Conservation (phyloP, 1,139 yeast species). For the Suhomyces guaymorum region DNA sequence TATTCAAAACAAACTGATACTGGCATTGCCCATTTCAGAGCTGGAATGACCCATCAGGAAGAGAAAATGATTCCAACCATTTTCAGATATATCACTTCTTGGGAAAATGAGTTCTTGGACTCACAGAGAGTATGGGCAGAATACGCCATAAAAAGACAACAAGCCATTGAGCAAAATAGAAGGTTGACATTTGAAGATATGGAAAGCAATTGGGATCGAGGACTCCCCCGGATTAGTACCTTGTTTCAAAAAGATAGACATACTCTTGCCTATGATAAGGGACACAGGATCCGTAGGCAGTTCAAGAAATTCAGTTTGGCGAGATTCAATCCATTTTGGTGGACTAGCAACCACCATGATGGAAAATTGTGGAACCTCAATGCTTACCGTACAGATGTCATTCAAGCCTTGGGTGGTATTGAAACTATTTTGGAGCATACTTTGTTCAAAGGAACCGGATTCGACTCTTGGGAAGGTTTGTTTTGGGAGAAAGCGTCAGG, state of each 20-base stretch:
- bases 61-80: constrained; percentile 88
- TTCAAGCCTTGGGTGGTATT: constrained; percentile 96
- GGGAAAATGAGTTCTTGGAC: constrained; percentile 96
- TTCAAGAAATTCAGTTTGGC: constrained; percentile 74
- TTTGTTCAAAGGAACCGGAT: constrained; percentile 93
- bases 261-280: constrained; percentile 92
- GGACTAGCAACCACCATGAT: constrained; percentile 92
- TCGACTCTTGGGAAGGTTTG: constrained; percentile 97
- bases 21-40: constrained; percentile 90
- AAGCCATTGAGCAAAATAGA: constrained; percentile 83
- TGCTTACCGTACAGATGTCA: constrained; percentile 92
- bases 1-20: constrained; percentile 95
- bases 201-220: constrained; percentile 95
- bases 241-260: constrained; percentile 94
- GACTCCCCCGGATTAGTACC: constrained; percentile 93
- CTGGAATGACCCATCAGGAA: constrained; percentile 87
- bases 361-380: constrained; percentile 95
- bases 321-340: constrained; percentile 89
- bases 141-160: constrained; percentile 85
- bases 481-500: constrained; percentile 99
- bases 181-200: constrained; percentile 89
- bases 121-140: constrained; percentile 98
- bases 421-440: constrained; percentile 96
- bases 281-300: constrained; percentile 80
- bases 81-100: constrained; percentile 86